These are phyloP conservation scores for Alternaria conjuncta DNA, from an alignment of 2,329 filamentous ascomycete genomes.

Conservation along the genomic window DNA sequence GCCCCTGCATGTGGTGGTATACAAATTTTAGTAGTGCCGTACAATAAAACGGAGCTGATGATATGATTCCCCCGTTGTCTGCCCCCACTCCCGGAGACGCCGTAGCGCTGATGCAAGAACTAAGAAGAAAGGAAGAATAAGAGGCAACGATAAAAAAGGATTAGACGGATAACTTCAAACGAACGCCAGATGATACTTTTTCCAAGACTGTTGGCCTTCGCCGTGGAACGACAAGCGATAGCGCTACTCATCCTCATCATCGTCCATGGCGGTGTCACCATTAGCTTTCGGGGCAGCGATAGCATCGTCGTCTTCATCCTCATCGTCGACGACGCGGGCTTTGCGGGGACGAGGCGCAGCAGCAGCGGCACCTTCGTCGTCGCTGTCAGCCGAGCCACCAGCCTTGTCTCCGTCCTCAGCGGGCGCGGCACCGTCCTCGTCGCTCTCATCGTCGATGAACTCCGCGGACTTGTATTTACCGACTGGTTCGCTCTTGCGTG, in stretches of 20 bases:
- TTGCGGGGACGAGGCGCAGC: constrained; percentile 38
- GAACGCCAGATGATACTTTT: not conserved
- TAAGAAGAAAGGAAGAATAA: constrained; percentile 6
- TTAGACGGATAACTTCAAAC: not conserved
- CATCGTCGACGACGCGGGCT: constrained; percentile 42
- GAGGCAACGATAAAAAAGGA: not conserved
- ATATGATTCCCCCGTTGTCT: not conserved
- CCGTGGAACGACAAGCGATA: not conserved
- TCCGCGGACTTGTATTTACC: constrained; percentile 86
- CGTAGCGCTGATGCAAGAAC: constrained; percentile 30
- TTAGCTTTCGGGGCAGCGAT: constrained; percentile 28
- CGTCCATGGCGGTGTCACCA: constrained; percentile 34
- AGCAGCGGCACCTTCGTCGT: constrained; percentile 28
- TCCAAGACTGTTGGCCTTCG: not conserved
- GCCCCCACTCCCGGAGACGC: constrained; percentile 11
- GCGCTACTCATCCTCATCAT: constrained; percentile 40
- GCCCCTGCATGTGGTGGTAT: not conserved
- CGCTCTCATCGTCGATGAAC: constrained; percentile 75
- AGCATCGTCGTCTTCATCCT: constrained; percentile 40
- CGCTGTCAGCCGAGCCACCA: constrained; percentile 18
- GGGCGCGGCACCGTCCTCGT: constrained; percentile 34
- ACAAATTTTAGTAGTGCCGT: constrained; percentile 3
- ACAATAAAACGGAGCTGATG: not conserved
- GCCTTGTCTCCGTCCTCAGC: constrained; percentile 24
- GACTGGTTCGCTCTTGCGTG: constrained; percentile 56